Conservation (phyloP, 176 grass and related monocot genomes). For the Leersia perrieri region DNA sequence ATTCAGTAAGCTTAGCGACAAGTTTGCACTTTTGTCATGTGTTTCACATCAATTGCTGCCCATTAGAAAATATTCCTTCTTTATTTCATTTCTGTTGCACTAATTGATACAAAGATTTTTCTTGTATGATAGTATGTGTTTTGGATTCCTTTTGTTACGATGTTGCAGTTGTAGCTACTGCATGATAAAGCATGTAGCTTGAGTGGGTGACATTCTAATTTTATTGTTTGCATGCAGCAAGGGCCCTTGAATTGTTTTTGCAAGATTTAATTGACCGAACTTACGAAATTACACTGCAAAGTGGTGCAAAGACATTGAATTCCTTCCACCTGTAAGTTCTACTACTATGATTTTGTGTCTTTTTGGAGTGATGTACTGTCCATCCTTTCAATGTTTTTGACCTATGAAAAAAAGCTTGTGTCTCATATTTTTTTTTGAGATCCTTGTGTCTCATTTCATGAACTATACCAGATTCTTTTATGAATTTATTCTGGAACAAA, state of each 20-base stretch:
- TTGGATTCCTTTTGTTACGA: constrained; percentile 3
- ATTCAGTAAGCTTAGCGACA: background rate
- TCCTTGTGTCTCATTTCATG: background rate
- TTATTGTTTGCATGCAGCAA: constrained; percentile 53
- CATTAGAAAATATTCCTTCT: background rate
- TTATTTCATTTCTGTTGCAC: background rate
- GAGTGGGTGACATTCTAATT: constrained; percentile 26
- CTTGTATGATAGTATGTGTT: background rate
- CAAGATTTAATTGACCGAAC: constrained; percentile 97
- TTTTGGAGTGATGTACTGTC: background rate
- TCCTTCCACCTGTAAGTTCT: constrained; percentile 90
- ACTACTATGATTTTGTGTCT: background rate
- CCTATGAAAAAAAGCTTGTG: constrained; percentile 7
- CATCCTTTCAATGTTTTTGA: constrained; percentile 20
- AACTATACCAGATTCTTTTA: background rate
- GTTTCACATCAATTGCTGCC: background rate
- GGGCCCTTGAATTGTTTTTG: constrained; percentile 96
- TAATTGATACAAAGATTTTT: background rate
- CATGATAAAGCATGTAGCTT: constrained; percentile 16
- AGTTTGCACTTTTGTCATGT: background rate
- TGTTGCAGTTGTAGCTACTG: background rate
- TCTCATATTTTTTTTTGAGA: no score
- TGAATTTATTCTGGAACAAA: constrained; percentile 3
- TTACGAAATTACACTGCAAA: constrained; percentile 93
- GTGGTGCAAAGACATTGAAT: constrained; percentile 97